phyloP scores from a whole-genome alignment of 768 basidiomycete genomes.

The Stropharia rugosoannulata region DNA sequence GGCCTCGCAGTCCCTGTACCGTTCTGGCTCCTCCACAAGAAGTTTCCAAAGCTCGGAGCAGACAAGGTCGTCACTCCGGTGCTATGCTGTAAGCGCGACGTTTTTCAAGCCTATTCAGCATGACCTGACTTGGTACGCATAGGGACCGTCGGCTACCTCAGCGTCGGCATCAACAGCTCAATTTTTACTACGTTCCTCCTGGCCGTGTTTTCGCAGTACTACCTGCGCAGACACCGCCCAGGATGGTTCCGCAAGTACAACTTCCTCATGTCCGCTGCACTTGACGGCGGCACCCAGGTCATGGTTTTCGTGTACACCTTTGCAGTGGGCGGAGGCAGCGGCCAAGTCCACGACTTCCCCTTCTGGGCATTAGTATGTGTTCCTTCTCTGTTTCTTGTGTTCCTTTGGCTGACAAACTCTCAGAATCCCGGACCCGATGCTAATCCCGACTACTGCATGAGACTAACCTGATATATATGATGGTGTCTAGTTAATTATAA shows the following conservation, averaged over 20 bases:
- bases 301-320: constrained; percentile 48
- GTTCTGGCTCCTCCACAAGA: constrained; percentile 49
- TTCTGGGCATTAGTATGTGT: constrained; percentile 37
- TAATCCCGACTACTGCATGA: too few relatives aligned
- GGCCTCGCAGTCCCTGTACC: constrained; percentile 55
- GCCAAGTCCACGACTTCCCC: constrained; percentile 33
- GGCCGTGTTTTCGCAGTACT: constrained; percentile 49
- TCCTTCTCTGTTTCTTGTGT: background rate
- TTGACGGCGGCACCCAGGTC: constrained; percentile 53
- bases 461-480: too few relatives aligned
- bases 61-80: constrained; percentile 52
- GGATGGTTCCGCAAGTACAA: constrained; percentile 53
- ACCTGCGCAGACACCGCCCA: constrained; percentile 39
- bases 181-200: constrained; percentile 45
- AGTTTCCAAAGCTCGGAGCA: constrained; percentile 46
- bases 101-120: background rate
- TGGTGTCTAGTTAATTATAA: too few relatives aligned
- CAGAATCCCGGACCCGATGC: too few relatives aligned
- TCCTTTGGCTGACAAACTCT: background rate
- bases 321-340: constrained; percentile 44
- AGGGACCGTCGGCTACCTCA: constrained; percentile 43
- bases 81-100: constrained; percentile 29
- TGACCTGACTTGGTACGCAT: background rate
- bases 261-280: constrained; percentile 49
- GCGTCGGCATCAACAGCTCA: constrained; percentile 57